These are phyloP conservation scores for Pseudozyma tsukubaensis DNA, from an alignment of 1,284 basidiomycete species.

Conservation along the genomic window DNA sequence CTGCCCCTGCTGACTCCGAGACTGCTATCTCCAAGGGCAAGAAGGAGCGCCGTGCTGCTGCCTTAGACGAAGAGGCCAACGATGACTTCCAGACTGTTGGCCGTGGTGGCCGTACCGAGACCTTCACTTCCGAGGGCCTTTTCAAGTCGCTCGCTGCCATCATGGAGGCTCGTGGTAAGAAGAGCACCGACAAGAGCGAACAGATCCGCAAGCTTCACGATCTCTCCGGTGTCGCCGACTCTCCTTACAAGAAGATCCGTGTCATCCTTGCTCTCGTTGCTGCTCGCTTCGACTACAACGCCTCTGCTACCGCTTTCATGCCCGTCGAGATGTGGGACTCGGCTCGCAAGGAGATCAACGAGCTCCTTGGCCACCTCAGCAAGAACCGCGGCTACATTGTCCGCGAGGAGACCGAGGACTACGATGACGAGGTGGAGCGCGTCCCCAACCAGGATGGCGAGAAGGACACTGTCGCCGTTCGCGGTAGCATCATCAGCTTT, in stretches of 20 bases:
- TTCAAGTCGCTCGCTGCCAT: constrained; percentile 92
- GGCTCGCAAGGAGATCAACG: constrained; percentile 88
- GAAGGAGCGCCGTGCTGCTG: constrained; percentile 69
- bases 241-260: constrained; percentile 89
- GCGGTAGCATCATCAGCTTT: constrained; percentile 72
- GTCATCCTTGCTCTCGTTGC: constrained; percentile 93
- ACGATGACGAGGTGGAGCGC: constrained; percentile 90
- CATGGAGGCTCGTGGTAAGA: constrained; percentile 94
- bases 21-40: constrained; percentile 71
- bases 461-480: constrained; percentile 60
- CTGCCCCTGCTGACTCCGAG: constrained; percentile 71
- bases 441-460: constrained; percentile 74
- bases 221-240: constrained; percentile 83
- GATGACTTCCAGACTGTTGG: constrained; percentile 93
- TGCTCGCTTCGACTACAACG: constrained; percentile 96
- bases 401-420: constrained; percentile 85
- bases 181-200: constrained; percentile 94
- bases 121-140: constrained; percentile 86
- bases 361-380: constrained; percentile 82
- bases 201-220: constrained; percentile 91
- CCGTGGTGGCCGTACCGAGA: constrained; percentile 85
- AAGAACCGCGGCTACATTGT: constrained; percentile 81
- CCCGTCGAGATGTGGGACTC: constrained; percentile 90
- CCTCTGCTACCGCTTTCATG: constrained; percentile 86
- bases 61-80: constrained; percentile 70